Conservation (phyloP, 2,329 filamentous ascomycete genomes). For the Didymella lethalis region DNA sequence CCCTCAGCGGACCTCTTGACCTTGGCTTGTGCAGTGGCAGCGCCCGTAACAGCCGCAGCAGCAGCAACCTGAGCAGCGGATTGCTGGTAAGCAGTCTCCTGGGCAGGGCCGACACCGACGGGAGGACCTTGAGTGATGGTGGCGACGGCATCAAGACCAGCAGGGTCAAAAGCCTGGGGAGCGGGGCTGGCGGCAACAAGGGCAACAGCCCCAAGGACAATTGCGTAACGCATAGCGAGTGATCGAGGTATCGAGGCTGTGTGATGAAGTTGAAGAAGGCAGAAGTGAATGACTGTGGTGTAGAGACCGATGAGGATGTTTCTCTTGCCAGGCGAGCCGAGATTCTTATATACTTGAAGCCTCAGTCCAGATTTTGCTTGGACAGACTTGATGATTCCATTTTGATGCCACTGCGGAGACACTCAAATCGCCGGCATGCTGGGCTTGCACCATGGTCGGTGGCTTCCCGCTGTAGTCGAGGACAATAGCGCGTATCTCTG, state of each 20-base stretch:
- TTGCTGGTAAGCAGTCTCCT: slow-evolving; percentile 26
- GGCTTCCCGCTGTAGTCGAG: slow-evolving; percentile 19
- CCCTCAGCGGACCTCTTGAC: slow-evolving; percentile 24
- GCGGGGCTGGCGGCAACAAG: slow-evolving; percentile 34
- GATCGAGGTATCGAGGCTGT: slow-evolving; percentile 5
- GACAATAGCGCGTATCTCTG: slow-evolving; percentile 16
- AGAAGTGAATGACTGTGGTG: slow-evolving; percentile 16
- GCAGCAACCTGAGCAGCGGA: slow-evolving; percentile 23
- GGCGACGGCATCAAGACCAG: slow-evolving; percentile 21
- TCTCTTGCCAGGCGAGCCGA: slow-evolving; percentile 1
- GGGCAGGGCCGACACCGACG: slow-evolving; percentile 25
- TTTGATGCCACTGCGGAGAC: slow-evolving; percentile 9
- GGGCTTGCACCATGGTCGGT: slow-evolving; percentile 10
- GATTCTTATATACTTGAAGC: slow-evolving; percentile 18
- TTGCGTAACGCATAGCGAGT: slow-evolving; percentile 32
- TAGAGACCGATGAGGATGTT: slow-evolving; percentile 16
- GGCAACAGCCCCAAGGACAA: slow-evolving; percentile 34
- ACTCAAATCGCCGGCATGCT: slow-evolving; percentile 3
- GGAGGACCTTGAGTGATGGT: slow-evolving; percentile 29
- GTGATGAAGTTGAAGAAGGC: slow-evolving; percentile 9
- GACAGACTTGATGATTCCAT: slow-evolving; percentile 11
- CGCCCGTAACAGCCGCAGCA: slow-evolving; percentile 24
- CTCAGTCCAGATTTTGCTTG: slow-evolving; percentile 2
- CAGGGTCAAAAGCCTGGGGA: slow-evolving; percentile 30
- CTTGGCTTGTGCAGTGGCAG: slow-evolving; percentile 27